Percentiles rank a stretch among this genome's conserved stretches.
phyloP scores from a whole-genome alignment of 2,329 filamentous ascomycete species.

The Aspergillus flavus region DNA sequence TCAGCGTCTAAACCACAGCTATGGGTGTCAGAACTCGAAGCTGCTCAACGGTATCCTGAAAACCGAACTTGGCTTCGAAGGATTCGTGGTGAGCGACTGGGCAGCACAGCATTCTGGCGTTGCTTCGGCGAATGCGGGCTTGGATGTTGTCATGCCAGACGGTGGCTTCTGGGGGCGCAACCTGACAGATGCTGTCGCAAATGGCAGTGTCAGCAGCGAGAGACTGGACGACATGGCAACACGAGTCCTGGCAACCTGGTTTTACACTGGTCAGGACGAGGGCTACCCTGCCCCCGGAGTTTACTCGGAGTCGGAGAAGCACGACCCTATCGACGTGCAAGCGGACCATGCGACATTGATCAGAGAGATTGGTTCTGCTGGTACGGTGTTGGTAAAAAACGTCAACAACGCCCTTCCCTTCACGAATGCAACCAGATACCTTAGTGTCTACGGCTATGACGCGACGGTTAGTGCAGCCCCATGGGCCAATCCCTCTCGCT shows the following conservation, averaged over 20 bases:
- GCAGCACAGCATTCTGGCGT: conserved; percentile 52
- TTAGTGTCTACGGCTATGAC: neutral
- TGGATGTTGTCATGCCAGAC: conserved; percentile 30
- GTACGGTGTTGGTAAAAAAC: neutral
- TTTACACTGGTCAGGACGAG: conserved; percentile 1
- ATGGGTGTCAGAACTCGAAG: conserved; percentile 14
- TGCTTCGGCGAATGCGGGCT: conserved; percentile 25
- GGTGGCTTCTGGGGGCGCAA: conserved; percentile 1
- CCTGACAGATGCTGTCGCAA: conserved; percentile 12
- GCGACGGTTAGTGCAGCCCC: neutral
- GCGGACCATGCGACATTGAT: neutral
- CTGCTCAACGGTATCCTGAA: conserved; percentile 15
- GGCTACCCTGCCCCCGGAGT: neutral
- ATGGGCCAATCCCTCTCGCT: neutral
- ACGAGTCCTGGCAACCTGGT: conserved; percentile 16
- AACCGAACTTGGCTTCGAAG: conserved; percentile 18
- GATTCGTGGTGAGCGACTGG: conserved; percentile 18
- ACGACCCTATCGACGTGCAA: neutral
- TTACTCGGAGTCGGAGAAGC: neutral
- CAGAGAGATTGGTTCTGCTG: neutral
- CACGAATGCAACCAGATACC: neutral
- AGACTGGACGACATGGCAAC: conserved; percentile 19
- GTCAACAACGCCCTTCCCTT: neutral
- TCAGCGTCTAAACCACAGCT: conserved; percentile 14
- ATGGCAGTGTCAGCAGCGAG: conserved; percentile 9